phyloP scores from a whole-genome alignment of 2,329 filamentous ascomycete genomes.

The Chrysoporthe deuterocubensis region DNA sequence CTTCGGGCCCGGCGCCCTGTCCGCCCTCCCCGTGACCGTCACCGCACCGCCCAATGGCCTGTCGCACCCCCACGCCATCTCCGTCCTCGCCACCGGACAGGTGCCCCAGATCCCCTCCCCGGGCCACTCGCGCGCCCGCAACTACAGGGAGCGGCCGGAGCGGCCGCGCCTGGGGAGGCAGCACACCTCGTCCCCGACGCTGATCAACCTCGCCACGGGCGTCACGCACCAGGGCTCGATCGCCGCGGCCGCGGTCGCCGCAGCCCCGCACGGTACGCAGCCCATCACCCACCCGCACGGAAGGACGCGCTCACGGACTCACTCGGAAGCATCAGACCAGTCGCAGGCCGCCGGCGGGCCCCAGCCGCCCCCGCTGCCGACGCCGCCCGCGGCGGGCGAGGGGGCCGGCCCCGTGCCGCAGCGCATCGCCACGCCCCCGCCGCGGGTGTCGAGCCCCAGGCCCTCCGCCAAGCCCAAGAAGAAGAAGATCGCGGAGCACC shows the following conservation, averaged over 20 bases:
- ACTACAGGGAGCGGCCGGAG: conserved; percentile 59
- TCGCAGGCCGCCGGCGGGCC: conserved; percentile 44
- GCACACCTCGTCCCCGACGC: conserved; percentile 81
- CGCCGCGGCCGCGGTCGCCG: conserved; percentile 36
- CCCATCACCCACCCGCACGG: conserved; percentile 42
- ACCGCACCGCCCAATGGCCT: conserved; percentile 41
- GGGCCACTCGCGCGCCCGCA: conserved; percentile 63
- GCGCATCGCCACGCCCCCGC: conserved; percentile 59
- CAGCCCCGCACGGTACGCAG: conserved; percentile 42
- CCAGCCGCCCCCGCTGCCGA: conserved; percentile 53
- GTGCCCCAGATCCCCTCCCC: conserved; percentile 82
- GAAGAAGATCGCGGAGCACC: conserved; percentile 54
- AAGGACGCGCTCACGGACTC: conserved; percentile 58
- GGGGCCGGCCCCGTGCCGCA: conserved; percentile 44
- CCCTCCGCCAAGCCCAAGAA: conserved; percentile 53
- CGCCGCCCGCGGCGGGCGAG: conserved; percentile 47
- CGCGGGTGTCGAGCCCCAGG: conserved; percentile 54
- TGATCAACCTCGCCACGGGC: conserved; percentile 60
- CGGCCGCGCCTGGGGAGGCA: conserved; percentile 69
- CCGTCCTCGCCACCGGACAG: conserved; percentile 80
- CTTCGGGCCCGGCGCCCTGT: conserved; percentile 68
- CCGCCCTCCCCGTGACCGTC: conserved; percentile 47
- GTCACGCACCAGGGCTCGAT: conserved; percentile 45
- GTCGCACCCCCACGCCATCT: conserved; percentile 57
- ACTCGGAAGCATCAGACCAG: conserved; percentile 61